Conservation (phyloP, 106 monocot species). For the Platanthera zijinensis region DNA sequence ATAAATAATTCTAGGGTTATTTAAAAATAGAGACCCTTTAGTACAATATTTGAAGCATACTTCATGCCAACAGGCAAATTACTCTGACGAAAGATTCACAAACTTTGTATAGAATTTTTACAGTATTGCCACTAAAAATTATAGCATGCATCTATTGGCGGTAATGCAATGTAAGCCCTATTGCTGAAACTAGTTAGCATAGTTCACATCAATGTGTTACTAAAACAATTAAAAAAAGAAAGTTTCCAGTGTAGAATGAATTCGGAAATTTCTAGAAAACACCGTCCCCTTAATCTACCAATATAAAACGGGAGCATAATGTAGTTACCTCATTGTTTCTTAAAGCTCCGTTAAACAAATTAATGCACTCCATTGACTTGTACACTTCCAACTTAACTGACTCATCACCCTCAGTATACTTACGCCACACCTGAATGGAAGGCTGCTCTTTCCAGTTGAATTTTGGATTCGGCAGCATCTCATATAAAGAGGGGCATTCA, state of each 20-base stretch:
- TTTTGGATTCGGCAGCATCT: constrained; percentile 70
- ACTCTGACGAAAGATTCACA: background rate
- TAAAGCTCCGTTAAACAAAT: constrained; percentile 80
- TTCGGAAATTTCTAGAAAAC: background rate
- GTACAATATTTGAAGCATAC: background rate
- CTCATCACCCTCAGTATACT: constrained; percentile 31
- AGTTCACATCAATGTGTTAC: background rate
- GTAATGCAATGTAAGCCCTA: background rate
- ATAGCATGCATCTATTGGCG: background rate
- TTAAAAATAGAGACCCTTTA: too few species aligned
- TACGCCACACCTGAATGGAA: constrained; percentile 59
- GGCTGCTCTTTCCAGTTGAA: constrained; percentile 71
- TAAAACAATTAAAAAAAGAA: background rate
- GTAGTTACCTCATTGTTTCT: constrained; percentile 65
- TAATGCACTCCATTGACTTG: constrained; percentile 31
- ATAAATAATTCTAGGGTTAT: too few species aligned
- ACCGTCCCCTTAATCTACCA: background rate
- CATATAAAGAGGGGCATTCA: constrained; percentile 92
- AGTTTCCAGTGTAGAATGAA: background rate
- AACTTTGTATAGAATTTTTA: background rate
- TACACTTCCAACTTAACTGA: constrained; percentile 44
- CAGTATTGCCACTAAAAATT: background rate
- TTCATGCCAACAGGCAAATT: background rate
- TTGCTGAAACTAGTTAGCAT: background rate
- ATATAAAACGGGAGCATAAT: background rate